A percentile compares a stretch with the other conserved stretches of the same genome.
phyloP scores from a whole-genome alignment of 2,329 filamentous ascomycete genomes.

The Penicillium sp. region DNA sequence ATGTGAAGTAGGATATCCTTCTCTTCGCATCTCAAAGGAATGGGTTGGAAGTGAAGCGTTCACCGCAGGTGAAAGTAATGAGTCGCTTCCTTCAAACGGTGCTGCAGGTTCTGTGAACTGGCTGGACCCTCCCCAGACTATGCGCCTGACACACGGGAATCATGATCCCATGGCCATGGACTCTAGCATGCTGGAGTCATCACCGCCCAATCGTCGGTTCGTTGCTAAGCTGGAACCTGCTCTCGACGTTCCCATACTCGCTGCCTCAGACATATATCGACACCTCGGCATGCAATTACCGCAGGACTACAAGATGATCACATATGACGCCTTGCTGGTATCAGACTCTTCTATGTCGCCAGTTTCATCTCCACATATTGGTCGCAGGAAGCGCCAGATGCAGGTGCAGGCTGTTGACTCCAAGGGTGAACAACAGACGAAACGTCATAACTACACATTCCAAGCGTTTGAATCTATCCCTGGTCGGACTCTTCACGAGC shows the following conservation, averaged over 20 bases:
- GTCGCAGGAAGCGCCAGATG: slow-evolving; percentile 35
- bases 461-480: slow-evolving; percentile 44
- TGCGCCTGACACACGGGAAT: slow-evolving; percentile 34
- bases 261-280: slow-evolving; percentile 44
- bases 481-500: slow-evolving; percentile 42
- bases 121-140: slow-evolving; percentile 40
- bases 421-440: slow-evolving; percentile 29
- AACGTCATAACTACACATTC: slow-evolving; percentile 46
- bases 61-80: slow-evolving; percentile 28
- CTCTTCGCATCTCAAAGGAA: slow-evolving; percentile 45
- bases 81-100: slow-evolving; percentile 22
- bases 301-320: slow-evolving; percentile 41
- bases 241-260: slow-evolving; percentile 44
- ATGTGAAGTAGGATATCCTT: slow-evolving; percentile 48
- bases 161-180: slow-evolving; percentile 41
- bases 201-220: slow-evolving; percentile 46
- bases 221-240: slow-evolving; percentile 45
- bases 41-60: slow-evolving; percentile 44
- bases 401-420: slow-evolving; percentile 35
- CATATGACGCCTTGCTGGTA: slow-evolving; percentile 43
- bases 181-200: slow-evolving; percentile 38
- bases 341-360: slow-evolving; percentile 29
- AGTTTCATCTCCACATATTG: slow-evolving; percentile 26
- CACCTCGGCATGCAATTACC: slow-evolving; percentile 42
- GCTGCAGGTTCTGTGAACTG: slow-evolving; percentile 37